These are phyloP conservation scores for Perkinsela sp. DNA, from an alignment of 208 protist genomes.

Conservation along the genomic window DNA sequence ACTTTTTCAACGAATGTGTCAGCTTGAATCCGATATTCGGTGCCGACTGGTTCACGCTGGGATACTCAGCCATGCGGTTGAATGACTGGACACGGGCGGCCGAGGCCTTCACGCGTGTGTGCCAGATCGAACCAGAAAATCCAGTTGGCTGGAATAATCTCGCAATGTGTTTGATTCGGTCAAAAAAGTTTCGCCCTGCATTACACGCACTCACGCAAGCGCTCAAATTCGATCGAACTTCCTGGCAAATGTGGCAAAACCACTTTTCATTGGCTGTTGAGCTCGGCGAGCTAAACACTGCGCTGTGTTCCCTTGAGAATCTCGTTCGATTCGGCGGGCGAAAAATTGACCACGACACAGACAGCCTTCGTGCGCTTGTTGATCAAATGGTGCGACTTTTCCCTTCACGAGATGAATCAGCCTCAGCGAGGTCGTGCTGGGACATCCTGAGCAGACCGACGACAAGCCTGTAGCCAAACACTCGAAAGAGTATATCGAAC, in stretches of 20 bases:
- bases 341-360: slow-evolving; percentile 18
- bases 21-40: slow-evolving; percentile 55
- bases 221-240: slow-evolving; percentile 34
- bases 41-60: slow-evolving; percentile 63
- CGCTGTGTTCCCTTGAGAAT: slow-evolving; percentile 40
- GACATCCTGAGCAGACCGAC: not conserved
- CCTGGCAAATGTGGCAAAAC: slow-evolving; percentile 71
- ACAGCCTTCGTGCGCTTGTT: not conserved
- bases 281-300: slow-evolving; percentile 42
- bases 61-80: slow-evolving; percentile 36
- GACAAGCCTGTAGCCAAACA: not conserved
- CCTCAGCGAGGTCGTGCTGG: not conserved
- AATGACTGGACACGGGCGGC: slow-evolving; percentile 25
- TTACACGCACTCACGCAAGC: slow-evolving; percentile 64
- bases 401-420: not conserved
- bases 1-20: slow-evolving; percentile 59
- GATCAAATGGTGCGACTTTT: not conserved
- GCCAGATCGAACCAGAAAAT: slow-evolving; percentile 55
- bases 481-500: not conserved
- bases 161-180: slow-evolving; percentile 33
- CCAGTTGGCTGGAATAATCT: slow-evolving; percentile 69
- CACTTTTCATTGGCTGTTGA: slow-evolving; percentile 55
- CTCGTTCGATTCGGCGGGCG: slow-evolving; percentile 36
- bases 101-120: slow-evolving; percentile 56
- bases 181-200: slow-evolving; percentile 33